Conservation (phyloP, 768 basidiomycete species). For the Hericium rajendrae region DNA sequence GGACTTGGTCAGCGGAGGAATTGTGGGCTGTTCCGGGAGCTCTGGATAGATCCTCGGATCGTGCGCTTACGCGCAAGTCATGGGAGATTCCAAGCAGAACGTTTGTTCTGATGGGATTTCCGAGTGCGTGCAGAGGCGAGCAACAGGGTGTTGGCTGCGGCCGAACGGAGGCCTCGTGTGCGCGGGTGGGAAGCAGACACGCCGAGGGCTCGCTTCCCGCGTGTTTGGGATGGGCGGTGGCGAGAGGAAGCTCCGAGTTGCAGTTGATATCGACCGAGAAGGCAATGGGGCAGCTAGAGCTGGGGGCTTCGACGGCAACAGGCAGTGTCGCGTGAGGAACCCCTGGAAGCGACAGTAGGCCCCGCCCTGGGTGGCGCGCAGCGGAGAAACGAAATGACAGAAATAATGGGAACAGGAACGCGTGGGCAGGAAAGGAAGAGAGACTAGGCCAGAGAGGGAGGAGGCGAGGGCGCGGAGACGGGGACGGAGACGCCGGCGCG, state of each 20-base stretch:
- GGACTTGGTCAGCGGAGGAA: neutral
- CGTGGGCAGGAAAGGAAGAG: neutral
- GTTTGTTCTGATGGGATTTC: constrained; percentile 10
- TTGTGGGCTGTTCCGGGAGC: constrained; percentile 13
- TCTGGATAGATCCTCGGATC: constrained; percentile 7
- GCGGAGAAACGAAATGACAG: neutral
- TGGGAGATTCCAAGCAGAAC: constrained; percentile 11
- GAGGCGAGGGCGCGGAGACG: neutral
- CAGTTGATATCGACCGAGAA: neutral
- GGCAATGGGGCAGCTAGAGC: neutral
- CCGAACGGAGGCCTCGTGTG: neutral
- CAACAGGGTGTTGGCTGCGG: neutral
- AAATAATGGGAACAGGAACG: neutral
- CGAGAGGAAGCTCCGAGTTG: neutral
- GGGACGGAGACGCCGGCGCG: neutral
- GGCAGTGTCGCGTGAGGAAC: neutral
- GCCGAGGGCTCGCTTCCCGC: neutral
- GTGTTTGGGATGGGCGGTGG: neutral
- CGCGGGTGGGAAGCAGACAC: neutral
- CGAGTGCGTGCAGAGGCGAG: neutral
- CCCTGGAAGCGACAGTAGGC: neutral
- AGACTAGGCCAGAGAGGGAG: neutral
- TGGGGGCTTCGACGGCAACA: too few species aligned
- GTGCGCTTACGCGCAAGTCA: constrained; percentile 5
- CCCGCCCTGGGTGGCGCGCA: neutral